phyloP scores from a whole-genome alignment of 225 moss, liverwort and hornwort genomes.

The Marchantia paleacea region DNA sequence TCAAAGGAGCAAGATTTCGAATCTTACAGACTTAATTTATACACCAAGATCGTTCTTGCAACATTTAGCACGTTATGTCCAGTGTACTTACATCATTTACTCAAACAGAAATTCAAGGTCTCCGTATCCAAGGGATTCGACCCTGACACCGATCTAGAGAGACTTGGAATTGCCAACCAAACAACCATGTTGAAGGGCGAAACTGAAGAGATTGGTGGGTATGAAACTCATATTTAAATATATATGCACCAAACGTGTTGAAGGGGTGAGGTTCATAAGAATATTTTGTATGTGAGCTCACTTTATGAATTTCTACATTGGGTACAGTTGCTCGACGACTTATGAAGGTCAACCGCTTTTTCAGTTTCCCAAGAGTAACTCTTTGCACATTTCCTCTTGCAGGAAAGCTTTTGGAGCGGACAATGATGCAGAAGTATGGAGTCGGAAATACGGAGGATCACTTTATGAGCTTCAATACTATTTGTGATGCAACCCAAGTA shows the following conservation, averaged over 20 bases:
- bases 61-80: neutral
- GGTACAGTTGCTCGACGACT: neutral
- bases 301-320: neutral
- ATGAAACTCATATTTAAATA: neutral
- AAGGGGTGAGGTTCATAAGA: too few species aligned
- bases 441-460: slow-evolving; percentile 66
- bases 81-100: neutral
- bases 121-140: slow-evolving; percentile 70
- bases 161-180: slow-evolving; percentile 88
- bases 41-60: too few species aligned
- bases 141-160: slow-evolving; percentile 73
- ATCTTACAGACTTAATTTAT: too few species aligned
- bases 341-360: neutral
- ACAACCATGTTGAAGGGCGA: slow-evolving; percentile 98
- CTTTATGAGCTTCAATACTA: slow-evolving; percentile 98
- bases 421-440: slow-evolving; percentile 87
- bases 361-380: neutral
- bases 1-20: too few species aligned
- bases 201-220: slow-evolving; percentile 74
- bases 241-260: too few species aligned
- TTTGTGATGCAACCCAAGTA: slow-evolving; percentile 97
- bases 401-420: slow-evolving; percentile 82
- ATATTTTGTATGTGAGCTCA: too few species aligned
- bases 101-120: slow-evolving; percentile 65
- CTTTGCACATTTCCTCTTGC: slow-evolving; percentile 9